phyloP scores from a whole-genome alignment of 75 land plant genomes.

The Adiantum capillusveneris region DNA sequence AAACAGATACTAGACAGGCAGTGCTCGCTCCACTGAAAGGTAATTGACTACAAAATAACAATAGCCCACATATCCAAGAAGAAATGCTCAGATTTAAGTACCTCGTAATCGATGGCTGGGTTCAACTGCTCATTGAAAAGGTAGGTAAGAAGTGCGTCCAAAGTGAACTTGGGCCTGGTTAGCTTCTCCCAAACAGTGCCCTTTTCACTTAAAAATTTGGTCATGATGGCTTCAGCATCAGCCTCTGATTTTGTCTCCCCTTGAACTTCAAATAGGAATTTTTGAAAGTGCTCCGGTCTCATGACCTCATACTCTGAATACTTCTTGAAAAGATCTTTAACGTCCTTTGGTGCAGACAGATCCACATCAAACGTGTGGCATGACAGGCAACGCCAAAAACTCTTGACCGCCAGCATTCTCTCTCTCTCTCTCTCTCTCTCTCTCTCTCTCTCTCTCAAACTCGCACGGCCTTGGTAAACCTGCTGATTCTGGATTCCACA shows the following conservation, averaged over 20 bases:
- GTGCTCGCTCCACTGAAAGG: no score
- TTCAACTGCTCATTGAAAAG: background rate
- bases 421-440: no score
- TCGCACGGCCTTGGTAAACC: no score
- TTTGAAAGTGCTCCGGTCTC: slow-evolving; percentile 27
- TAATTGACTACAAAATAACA: no score
- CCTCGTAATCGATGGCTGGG: background rate
- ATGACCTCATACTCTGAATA: slow-evolving; percentile 28
- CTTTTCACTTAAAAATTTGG: background rate
- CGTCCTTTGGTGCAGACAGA: slow-evolving; percentile 39
- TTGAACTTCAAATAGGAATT: slow-evolving; percentile 40
- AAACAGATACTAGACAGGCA: no score
- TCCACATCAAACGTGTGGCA: slow-evolving; percentile 36
- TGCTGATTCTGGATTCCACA: no score
- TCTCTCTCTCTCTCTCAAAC: no score
- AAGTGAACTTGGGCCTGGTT: background rate
- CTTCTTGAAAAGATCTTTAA: slow-evolving; percentile 32
- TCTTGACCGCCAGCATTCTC: background rate
- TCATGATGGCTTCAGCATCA: background rate
- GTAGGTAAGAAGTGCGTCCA: background rate
- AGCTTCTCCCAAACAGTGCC: slow-evolving; percentile 2
- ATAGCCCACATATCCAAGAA: no score
- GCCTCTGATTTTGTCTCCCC: background rate
- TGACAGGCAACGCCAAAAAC: slow-evolving; percentile 31
- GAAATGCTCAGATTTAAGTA: no score